Conservation (phyloP, 2,329 filamentous ascomycete species). For the Claviceps digitariae region DNA sequence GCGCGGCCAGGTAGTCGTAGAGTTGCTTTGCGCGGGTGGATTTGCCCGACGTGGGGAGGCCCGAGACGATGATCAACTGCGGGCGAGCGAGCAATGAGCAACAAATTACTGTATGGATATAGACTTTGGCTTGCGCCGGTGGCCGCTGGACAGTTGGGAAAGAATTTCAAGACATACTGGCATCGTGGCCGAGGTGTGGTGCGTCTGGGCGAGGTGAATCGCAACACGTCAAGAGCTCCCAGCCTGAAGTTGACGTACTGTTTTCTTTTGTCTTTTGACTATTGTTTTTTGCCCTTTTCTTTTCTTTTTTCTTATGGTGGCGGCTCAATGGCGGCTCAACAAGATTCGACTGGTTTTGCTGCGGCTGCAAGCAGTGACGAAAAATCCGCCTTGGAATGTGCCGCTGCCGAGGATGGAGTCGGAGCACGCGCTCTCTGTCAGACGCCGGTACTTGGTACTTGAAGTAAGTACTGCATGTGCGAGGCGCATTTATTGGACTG, state of each 20-base stretch:
- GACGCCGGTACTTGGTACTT: no score
- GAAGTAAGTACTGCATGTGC: no score
- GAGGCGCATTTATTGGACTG: no score
- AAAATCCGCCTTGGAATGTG: background rate
- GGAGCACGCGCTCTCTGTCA: no score
- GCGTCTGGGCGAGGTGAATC: background rate
- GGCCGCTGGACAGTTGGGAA: background rate
- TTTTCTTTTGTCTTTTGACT: no score
- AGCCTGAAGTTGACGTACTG: background rate
- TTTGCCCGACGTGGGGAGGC: constrained; percentile 56
- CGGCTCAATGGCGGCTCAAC: background rate
- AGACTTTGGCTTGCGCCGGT: background rate
- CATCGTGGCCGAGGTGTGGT: background rate
- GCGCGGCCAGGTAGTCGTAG: constrained; percentile 46
- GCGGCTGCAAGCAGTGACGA: background rate
- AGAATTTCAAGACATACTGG: background rate
- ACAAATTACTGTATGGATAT: background rate
- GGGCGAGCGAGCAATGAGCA: constrained; percentile 3
- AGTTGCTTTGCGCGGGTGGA: constrained; percentile 54
- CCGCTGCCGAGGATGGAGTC: background rate
- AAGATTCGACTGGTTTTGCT: background rate
- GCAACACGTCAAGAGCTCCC: background rate
- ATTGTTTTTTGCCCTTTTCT: no score
- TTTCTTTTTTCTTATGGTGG: background rate
- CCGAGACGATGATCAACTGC: constrained; percentile 55